Conservation (phyloP, 352 stramenopile species). For the Phytophthora boehmeriae region DNA sequence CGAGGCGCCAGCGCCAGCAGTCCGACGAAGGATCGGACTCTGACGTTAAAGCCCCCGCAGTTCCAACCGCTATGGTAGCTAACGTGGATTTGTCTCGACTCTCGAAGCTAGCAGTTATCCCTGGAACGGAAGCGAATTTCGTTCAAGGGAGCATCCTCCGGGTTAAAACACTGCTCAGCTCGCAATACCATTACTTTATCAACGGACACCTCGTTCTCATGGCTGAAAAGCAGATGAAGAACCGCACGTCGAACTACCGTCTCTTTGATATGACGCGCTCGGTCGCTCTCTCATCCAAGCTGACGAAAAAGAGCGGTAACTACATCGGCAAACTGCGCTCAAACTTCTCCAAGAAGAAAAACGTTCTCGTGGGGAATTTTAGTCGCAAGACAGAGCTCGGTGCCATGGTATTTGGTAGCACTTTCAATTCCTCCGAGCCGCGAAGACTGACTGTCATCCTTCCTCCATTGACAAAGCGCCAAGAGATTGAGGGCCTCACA, state of each 20-base stretch:
- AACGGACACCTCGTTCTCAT: constrained; percentile 65
- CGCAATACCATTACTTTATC: constrained; percentile 71
- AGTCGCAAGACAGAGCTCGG: constrained; percentile 78
- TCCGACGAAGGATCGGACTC: constrained; percentile 53
- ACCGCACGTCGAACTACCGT: constrained; percentile 85
- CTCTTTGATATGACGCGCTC: constrained; percentile 88
- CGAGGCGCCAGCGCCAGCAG: constrained; percentile 29
- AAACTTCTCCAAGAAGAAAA: constrained; percentile 80
- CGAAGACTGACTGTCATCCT: constrained; percentile 52
- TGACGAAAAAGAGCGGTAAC: constrained; percentile 90
- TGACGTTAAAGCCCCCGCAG: constrained; percentile 8
- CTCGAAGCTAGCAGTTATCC: constrained; percentile 83
- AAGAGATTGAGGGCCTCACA: constrained; percentile 55
- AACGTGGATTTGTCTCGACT: constrained; percentile 56
- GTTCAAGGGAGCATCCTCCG: constrained; percentile 51
- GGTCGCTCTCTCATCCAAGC: constrained; percentile 39
- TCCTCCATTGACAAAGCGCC: constrained; percentile 49
- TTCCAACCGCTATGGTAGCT: constrained; percentile 6
- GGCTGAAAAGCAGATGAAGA: constrained; percentile 73
- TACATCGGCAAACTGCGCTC: constrained; percentile 89
- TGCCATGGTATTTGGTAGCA: constrained; percentile 66
- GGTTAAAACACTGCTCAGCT: constrained; percentile 61
- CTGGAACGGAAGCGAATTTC: constrained; percentile 55
- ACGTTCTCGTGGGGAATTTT: constrained; percentile 70
- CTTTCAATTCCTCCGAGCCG: constrained; percentile 55